These are phyloP conservation scores for Pestalotiopsis fici DNA, from an alignment of 2,329 filamentous ascomycete species.

Conservation along the genomic window DNA sequence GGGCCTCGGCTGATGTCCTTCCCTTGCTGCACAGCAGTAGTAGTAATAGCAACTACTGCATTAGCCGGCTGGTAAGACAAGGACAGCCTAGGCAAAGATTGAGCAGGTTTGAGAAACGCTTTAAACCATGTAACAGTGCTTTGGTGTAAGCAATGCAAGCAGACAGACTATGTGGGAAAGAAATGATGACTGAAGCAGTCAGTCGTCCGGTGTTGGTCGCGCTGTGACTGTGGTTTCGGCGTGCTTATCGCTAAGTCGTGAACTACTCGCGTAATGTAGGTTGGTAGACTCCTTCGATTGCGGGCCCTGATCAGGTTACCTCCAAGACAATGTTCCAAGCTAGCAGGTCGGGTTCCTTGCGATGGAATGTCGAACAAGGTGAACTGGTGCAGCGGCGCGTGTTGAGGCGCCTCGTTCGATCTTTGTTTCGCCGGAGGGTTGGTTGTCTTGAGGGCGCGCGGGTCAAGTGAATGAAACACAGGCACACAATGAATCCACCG, in stretches of 20 bases:
- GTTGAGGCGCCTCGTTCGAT: conserved; percentile 1
- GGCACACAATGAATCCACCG: background rate
- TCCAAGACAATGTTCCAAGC: conserved; percentile 22
- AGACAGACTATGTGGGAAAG: background rate
- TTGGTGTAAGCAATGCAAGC: background rate
- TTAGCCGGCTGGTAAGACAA: conserved; percentile 14
- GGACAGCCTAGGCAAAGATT: background rate
- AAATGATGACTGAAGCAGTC: background rate
- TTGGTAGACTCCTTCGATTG: background rate
- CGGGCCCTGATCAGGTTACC: background rate
- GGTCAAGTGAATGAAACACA: conserved; percentile 6
- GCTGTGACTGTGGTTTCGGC: background rate
- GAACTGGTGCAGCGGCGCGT: background rate
- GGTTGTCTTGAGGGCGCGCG: background rate
- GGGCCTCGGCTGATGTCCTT: background rate
- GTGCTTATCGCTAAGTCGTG: background rate
- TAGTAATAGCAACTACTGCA: conserved; percentile 16
- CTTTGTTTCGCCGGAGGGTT: conserved; percentile 10
- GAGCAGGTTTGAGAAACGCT: background rate
- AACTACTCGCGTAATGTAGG: too few relatives aligned
- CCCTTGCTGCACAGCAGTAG: background rate
- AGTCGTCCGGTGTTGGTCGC: background rate
- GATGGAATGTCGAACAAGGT: background rate
- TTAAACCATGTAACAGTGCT: background rate
- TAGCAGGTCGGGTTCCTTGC: conserved; percentile 23